Percentiles rank a stretch among this genome's conserved stretches.
These are phyloP conservation scores for Arabidopsis lyrata DNA, from an alignment of 441 rosid genomes.

Conservation along the genomic window DNA sequence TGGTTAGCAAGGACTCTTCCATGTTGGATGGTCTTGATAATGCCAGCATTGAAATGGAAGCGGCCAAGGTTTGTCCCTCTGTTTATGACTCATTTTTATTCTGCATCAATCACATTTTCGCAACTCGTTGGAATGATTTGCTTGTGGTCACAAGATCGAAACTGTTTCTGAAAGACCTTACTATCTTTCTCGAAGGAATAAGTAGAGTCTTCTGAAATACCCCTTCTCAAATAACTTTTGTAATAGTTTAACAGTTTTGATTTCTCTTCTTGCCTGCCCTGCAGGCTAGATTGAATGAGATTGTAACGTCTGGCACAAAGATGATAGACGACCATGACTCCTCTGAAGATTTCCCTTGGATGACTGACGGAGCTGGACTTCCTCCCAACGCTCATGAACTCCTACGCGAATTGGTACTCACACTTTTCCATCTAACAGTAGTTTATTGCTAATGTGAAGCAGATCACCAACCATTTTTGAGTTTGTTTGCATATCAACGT, in stretches of 20 bases:
- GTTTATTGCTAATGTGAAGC: constrained; percentile 28
- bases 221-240: background rate
- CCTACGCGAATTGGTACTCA: constrained; percentile 79
- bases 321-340: constrained; percentile 54
- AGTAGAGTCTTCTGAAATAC: background rate
- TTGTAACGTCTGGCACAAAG: constrained; percentile 74
- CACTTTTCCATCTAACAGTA: constrained; percentile 22
- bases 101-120: constrained; percentile 18
- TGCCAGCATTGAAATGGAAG: constrained; percentile 97
- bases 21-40: constrained; percentile 99
- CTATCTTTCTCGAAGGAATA: background rate
- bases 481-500: background rate
- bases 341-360: constrained; percentile 85
- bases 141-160: constrained; percentile 8
- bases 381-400: constrained; percentile 89
- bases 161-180: constrained; percentile 15
- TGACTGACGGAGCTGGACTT: constrained; percentile 98
- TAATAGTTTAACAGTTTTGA: constrained; percentile 8
- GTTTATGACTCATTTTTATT: constrained; percentile 10
- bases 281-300: constrained; percentile 95
- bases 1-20: constrained; percentile 99
- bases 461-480: constrained; percentile 15
- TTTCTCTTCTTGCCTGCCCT: constrained; percentile 29
- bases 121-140: constrained; percentile 3
- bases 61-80: constrained; percentile 82